Base-by-base conservation (phyloP, 176 grass and related monocot species). In the Carex cristatella region DNA sequence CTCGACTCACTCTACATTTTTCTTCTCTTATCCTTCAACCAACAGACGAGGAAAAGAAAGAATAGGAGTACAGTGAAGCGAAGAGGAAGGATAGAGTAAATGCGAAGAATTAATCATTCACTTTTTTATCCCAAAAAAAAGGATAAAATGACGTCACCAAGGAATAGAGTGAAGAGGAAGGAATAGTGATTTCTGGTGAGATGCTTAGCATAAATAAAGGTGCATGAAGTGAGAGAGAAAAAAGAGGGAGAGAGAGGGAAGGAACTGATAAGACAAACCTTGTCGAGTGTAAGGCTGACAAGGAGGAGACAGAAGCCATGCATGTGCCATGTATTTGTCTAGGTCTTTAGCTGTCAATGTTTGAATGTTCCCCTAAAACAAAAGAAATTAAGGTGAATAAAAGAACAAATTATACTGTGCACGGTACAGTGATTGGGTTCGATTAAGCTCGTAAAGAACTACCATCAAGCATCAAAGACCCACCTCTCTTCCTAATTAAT, bases 261-360 rank as follows among this genome's bases (percentile, higher is more conserved):
- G 18, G 15, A 70, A 42, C 40, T 49, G 15, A 87, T 53, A 32
- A 87, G 73, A 94, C 18, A 54, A 81, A 90, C 95, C 95, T 93
- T 98, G 95, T 15, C 95, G 87, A 69, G 95, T 97, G 88, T 98
- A 98, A 63, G 95, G 95, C 86, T 98, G 95, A 75, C 95, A 98
- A 81, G 95, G 92, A 91, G 95, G 95, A 88, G 95, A 98, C 78
- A 98, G 86, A 87, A 98, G 89, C 93, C 95, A 98, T 74, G 88
- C 86, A 31, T 95, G 91, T 81, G 95, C 91, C 87, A 67, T 86
- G 71, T 95, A 98, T 83, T 92, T 98, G 85, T 98, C 95, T 77
- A 98, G 55, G 35, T 93, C 88, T 33, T 83, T 78, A 88, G 93
- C 89, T 61, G 88, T 89, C 57, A 98, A 89, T 42, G 88, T 92